Conservation (phyloP, 345 rosid genomes). For the Camelina neglecta region DNA sequence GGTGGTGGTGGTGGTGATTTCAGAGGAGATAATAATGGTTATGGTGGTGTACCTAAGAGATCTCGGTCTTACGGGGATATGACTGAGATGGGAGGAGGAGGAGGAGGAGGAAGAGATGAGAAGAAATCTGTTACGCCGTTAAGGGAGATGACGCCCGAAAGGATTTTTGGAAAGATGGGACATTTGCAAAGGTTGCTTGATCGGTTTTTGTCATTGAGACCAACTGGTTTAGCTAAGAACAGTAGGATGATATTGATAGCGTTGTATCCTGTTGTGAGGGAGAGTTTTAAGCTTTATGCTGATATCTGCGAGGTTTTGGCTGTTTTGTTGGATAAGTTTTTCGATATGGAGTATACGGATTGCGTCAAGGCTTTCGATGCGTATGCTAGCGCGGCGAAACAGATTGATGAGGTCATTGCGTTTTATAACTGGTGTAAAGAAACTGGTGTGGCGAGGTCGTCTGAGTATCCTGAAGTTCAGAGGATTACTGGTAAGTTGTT, state of each 20-base stretch:
- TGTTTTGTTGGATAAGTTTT: constrained; percentile 80
- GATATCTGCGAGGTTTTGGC: constrained; percentile 86
- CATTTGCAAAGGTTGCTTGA: constrained; percentile 72
- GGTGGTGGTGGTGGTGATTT: constrained; percentile 58
- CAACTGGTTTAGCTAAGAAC: constrained; percentile 78
- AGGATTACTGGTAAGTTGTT: constrained; percentile 77
- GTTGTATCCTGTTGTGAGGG: constrained; percentile 72
- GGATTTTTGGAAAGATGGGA: constrained; percentile 71
- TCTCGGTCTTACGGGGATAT: constrained; percentile 83
- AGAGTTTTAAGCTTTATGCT: constrained; percentile 80
- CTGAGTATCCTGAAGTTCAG: constrained; percentile 93
- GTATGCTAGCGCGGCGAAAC: constrained; percentile 78
- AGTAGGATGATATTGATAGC: constrained; percentile 75
- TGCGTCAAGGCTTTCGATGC: constrained; percentile 90
- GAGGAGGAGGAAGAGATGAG: constrained; percentile 45
- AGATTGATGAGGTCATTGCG: constrained; percentile 76
- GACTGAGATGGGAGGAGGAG: constrained; percentile 49
- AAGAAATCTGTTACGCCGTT: constrained; percentile 60
- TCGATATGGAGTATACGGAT: constrained; percentile 80
- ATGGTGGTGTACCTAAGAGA: constrained; percentile 56
- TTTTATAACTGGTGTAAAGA: constrained; percentile 93
- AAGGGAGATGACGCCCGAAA: constrained; percentile 80
- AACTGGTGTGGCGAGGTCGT: constrained; percentile 77
- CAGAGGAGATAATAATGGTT: constrained; percentile 48
- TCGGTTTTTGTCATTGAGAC: constrained; percentile 73